A percentile compares a stretch with the other conserved stretches of the same genome.
These are phyloP conservation scores for Chaetomiaceae sp. DNA, from an alignment of 2,329 filamentous ascomycete genomes.

Conservation along the genomic window DNA sequence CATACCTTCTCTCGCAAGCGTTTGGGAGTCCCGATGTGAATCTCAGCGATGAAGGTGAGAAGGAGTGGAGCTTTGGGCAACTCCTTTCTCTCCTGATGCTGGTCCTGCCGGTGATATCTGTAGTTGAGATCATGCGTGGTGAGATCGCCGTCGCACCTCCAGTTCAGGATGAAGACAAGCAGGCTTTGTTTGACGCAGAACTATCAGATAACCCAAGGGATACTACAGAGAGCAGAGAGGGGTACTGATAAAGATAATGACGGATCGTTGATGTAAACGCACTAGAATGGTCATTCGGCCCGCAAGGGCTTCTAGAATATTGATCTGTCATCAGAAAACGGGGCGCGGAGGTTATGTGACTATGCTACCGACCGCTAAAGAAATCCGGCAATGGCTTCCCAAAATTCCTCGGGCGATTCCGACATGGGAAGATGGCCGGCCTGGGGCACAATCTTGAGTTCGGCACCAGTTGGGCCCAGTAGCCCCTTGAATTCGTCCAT, in stretches of 20 bases:
- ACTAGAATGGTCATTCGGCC: no score
- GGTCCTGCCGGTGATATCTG: constrained; percentile 55
- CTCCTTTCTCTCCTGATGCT: constrained; percentile 56
- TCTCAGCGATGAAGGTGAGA: constrained; percentile 51
- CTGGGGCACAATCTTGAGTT: constrained; percentile 61
- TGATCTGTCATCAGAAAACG: no score
- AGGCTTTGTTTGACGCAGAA: constrained; percentile 15
- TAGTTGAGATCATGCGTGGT: constrained; percentile 49
- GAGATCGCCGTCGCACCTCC: constrained; percentile 24
- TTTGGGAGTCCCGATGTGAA: constrained; percentile 51
- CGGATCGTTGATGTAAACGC: not conserved
- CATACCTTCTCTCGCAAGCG: constrained; percentile 56
- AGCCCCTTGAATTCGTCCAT: constrained; percentile 69
- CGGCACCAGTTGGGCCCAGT: constrained; percentile 51
- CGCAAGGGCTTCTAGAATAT: no score
- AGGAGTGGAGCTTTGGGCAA: constrained; percentile 60
- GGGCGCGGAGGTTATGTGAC: not conserved
- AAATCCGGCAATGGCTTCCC: constrained; percentile 57
- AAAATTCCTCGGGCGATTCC: constrained; percentile 66
- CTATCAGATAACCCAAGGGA: constrained; percentile 1
- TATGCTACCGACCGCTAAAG: constrained; percentile 8
- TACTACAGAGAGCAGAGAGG: not conserved
- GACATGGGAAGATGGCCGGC: constrained; percentile 84
- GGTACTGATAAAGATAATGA: not conserved
- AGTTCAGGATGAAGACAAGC: constrained; percentile 19